phyloP scores from a whole-genome alignment of 2,329 filamentous ascomycete genomes.

The Claviceps fusiformis region DNA sequence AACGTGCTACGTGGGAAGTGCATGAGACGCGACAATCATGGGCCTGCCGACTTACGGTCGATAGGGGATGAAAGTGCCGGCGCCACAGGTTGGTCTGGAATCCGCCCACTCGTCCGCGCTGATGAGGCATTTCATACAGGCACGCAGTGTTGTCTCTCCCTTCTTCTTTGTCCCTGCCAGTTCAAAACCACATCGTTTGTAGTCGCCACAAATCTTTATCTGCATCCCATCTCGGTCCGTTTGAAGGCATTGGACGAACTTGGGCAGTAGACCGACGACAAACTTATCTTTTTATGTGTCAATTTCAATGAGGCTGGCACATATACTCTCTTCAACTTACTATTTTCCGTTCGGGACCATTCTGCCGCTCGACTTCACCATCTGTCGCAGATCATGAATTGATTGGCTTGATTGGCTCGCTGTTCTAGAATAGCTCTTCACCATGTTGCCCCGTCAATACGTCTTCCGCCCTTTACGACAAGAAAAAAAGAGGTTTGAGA shows the following conservation, averaged over 20 bases:
- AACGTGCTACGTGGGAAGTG: too few relatives aligned
- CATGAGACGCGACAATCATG: neutral
- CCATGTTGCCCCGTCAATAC: too few relatives aligned
- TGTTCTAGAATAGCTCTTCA: too few relatives aligned
- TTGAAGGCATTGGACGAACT: neutral
- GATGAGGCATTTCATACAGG: neutral
- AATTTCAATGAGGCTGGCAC: too few relatives aligned
- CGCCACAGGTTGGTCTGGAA: neutral
- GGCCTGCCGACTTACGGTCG: neutral
- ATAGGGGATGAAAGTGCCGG: neutral
- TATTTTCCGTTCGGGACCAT: too few relatives aligned
- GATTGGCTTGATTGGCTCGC: too few relatives aligned
- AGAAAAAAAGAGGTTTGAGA: too few relatives aligned
- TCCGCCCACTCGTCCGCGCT: neutral
- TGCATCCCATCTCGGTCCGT: neutral
- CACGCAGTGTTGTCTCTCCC: neutral
- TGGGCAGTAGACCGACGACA: neutral
- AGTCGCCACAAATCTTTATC: neutral
- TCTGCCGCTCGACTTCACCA: too few relatives aligned
- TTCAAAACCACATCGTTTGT: neutral
- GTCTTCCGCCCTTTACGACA: too few relatives aligned
- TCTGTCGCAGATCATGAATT: too few relatives aligned
- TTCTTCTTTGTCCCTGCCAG: neutral
- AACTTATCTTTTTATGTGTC: too few relatives aligned
- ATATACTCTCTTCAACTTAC: too few relatives aligned